Evolutionary conservation across 2,329 filamentous ascomycete species (phyloP).

Genomic region (Penicillium griseofulvum): DNA sequence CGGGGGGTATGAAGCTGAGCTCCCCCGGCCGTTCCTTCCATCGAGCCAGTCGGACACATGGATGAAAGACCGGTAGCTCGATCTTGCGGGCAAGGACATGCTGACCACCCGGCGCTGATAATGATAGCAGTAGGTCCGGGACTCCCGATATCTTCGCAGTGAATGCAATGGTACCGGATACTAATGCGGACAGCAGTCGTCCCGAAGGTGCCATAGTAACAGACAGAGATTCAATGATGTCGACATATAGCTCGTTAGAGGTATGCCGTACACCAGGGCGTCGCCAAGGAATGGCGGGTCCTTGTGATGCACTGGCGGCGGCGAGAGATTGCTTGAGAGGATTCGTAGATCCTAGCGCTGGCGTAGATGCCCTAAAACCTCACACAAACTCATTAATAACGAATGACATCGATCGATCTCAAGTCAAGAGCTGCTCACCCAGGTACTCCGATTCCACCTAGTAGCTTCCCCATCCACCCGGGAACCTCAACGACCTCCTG

Average conservation of each 20-base stretch:
- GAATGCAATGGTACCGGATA: slow-evolving; percentile 90
- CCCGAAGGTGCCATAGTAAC: slow-evolving; percentile 91
- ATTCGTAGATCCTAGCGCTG: slow-evolving; percentile 41
- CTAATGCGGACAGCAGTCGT: slow-evolving; percentile 78
- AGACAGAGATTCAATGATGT: slow-evolving; percentile 84
- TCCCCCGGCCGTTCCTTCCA: slow-evolving; percentile 90
- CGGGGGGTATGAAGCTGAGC: slow-evolving; percentile 92
- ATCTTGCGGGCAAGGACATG: slow-evolving; percentile 72
- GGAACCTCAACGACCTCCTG: slow-evolving; percentile 90
- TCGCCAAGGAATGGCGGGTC: slow-evolving; percentile 75
- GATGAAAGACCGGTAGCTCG: slow-evolving; percentile 90
- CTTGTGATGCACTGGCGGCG: slow-evolving; percentile 34
- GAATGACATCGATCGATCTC: neutral
- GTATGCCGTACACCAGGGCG: slow-evolving; percentile 90
- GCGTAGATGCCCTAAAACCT: slow-evolving; percentile 36
- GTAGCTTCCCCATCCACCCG: slow-evolving; percentile 80
- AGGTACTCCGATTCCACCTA: slow-evolving; percentile 83
- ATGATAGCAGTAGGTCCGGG: slow-evolving; percentile 78
- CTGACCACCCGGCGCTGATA: slow-evolving; percentile 78
- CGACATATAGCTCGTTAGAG: slow-evolving; percentile 94
- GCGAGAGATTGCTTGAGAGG: slow-evolving; percentile 43
- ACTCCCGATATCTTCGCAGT: slow-evolving; percentile 93
- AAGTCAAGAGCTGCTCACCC: slow-evolving; percentile 51
- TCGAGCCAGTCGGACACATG: slow-evolving; percentile 82
- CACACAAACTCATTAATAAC: neutral